phyloP scores from a whole-genome alignment of 1,139 yeast genomes.

The Sugiyamaella grinbergsii region DNA sequence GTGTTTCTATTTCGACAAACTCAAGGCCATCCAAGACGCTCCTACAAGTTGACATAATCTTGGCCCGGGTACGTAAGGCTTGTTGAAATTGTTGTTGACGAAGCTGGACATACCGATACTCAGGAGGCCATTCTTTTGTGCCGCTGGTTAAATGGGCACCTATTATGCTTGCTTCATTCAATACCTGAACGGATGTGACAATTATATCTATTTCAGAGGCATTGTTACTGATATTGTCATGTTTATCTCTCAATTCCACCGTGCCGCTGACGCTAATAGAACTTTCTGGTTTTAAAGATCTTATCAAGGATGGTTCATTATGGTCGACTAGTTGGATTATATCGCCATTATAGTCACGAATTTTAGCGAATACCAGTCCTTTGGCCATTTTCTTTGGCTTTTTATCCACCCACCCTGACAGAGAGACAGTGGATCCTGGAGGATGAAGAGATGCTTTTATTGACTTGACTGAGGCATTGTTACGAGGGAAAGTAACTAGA shows the following conservation, averaged over 20 bases:
- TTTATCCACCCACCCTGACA: conserved; percentile 81
- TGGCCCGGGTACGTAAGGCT: conserved; percentile 62
- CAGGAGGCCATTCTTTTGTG: conserved; percentile 63
- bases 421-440: conserved; percentile 21
- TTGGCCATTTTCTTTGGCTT: conserved; percentile 69
- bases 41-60: conserved; percentile 60
- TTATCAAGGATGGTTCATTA: conserved; percentile 51
- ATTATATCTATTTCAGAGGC: conserved; percentile 56
- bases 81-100: conserved; percentile 63
- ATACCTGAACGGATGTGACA: conserved; percentile 53
- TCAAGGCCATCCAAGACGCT: conserved; percentile 47
- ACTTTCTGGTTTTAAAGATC: conserved; percentile 66
- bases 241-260: conserved; percentile 39
- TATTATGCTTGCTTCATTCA: conserved; percentile 66
- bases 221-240: too few relatives aligned
- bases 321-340: conserved; percentile 63
- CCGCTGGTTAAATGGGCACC: conserved; percentile 71
- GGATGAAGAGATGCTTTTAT: not conserved
- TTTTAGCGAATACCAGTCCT: conserved; percentile 61
- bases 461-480: conserved; percentile 26
- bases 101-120: conserved; percentile 77
- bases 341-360: conserved; percentile 74
- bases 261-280: conserved; percentile 70
- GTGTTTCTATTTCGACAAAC: conserved; percentile 90
- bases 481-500: conserved; percentile 29